Evolutionary conservation across 805 yeast genomes (phyloP), one percentile per base, ranked within the genome.

Genomic region (Saccharomycopsis microspora): DNA sequence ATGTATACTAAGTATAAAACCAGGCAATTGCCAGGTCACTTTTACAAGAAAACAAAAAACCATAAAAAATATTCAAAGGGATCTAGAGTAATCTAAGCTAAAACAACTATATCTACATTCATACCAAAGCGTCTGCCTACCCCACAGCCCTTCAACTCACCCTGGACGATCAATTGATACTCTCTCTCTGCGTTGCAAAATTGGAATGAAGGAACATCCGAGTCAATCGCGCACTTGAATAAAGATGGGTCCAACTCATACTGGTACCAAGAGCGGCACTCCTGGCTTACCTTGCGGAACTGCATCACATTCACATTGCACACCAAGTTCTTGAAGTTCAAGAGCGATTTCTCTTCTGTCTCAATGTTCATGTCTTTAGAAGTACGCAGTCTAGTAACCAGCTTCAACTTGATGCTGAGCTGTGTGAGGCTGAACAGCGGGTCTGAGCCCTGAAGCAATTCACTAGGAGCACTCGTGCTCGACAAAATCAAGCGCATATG

Each of bases 161-260:
- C 51, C n/a, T 32, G 10, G 30, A 46, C 29, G 36, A 39, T 33
- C 31, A 49, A 38, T 30, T 49, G 52, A 31, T 49, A 42, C 5
- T 49, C 50, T 35, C 50, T 41, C 27, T 41, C 43, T 11, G 47
- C 47, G 32, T 49, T 49, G 41, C 52, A 49, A 34, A 47, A 47
- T 27, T 33, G 28, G 37, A 49, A 49, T 3, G 50, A 46, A 10
- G 50, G 49, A 1, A 42, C 28, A 32, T 47, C 50, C 10, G 50
- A 30, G 19, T 48, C 36, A 3, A 49, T 42, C 7, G 39, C 8
- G 32, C 50, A 46, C 7, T 47, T 39, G 32, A 42, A 49, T 5
- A 47, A 8, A 31, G 27, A 10, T 6, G 50, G 47, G 9, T 42
- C 37, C 30, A 49, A 32, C 11, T 42, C 44, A 39, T 47, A 47